Base-by-base conservation (phyloP, 164 flowering plant species). In the Hamamelis virginiana region DNA sequence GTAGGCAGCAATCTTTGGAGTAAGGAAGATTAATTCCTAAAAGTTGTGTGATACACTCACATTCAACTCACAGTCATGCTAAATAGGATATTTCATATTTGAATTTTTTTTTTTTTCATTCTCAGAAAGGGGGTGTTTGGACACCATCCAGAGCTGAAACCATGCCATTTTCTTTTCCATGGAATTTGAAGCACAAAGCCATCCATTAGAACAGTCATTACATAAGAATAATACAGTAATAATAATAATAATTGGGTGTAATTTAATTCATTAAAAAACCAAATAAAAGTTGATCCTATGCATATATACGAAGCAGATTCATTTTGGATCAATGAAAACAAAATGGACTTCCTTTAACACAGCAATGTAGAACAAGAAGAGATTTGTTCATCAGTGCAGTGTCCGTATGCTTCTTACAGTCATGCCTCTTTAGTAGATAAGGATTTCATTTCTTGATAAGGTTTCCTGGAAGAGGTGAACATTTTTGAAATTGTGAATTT, bases 401-500 rank as follows among this genome's bases (percentile, higher is more conserved):
- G 53, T 50, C 18, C 16, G 15, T 13, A 50, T 50, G 19, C n/a
- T 50, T 33, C 41, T n/a, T 14, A 50, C 19, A 50, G 53, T n/a
- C 13, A 50, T 14, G n/a, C 19, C 18, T 55, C 59, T 55, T 46
- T 15, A 16, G 8, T 18, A 9, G 55, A 51, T 51, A 6, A 33
- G 16, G 19, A 4, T 5, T 51, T 4, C 55, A n/a, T 51, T 51
- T 51, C 23, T 38, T 23, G 14, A 65, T 21, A 5, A 15, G 62
- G n/a, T 19, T 60, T 28, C 6, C 41, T 33, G 10, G 46, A 16
- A 60, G 22, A n/a, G 41, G 11, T 69, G 23, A 23, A 53, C 19
- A 21, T 68, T n/a, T 13, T 11, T 46, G 12, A 25, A 8, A 64
- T 25, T 69, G 22, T 61, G 55, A 66, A 65, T 69, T 77, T 59